A percentile compares a stretch with the other conserved stretches of the same genome.
These are phyloP conservation scores for Cordyceps cicadae DNA, from an alignment of 2,329 filamentous ascomycete genomes.

Conservation along the genomic window DNA sequence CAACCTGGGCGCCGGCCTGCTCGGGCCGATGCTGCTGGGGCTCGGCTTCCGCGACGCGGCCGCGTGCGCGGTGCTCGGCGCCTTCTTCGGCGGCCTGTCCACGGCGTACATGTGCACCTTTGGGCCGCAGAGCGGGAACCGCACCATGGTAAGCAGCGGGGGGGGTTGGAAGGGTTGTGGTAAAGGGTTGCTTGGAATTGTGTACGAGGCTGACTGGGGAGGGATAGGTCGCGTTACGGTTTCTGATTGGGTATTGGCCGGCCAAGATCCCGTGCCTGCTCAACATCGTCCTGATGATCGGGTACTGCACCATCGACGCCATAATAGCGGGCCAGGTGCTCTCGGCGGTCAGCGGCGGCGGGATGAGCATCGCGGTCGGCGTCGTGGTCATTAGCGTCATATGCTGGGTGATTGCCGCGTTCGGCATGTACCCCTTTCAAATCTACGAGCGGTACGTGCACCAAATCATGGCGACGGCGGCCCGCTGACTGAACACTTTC, in stretches of 20 bases:
- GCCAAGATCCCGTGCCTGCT: conserved; percentile 24
- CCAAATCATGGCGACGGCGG: no score
- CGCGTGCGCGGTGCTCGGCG: conserved; percentile 66
- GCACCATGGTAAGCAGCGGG: conserved; percentile 53
- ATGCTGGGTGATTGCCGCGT: conserved; percentile 65
- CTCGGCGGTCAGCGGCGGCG: conserved; percentile 56
- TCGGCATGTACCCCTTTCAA: conserved; percentile 48
- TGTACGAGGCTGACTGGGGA: no score
- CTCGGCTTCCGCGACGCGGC: conserved; percentile 68
- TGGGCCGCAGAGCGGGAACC: conserved; percentile 63
- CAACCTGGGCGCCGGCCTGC: conserved; percentile 58
- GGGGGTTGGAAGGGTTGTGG: no score
- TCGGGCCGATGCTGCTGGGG: conserved; percentile 58
- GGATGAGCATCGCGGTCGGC: conserved; percentile 64
- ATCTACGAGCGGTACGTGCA: conserved; percentile 50
- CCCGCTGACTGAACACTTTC: background rate
- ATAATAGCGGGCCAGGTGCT: conserved; percentile 75
- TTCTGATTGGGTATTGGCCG: conserved; percentile 62
- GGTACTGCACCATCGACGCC: conserved; percentile 69
- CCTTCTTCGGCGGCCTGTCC: conserved; percentile 61
- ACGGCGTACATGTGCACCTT: conserved; percentile 74
- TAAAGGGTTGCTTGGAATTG: no score
- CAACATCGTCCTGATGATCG: conserved; percentile 56
- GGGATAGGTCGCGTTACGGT: conserved; percentile 55
- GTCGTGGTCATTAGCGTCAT: conserved; percentile 69